These are phyloP conservation scores for Cladosporium sp. DNA, from an alignment of 2,329 filamentous ascomycete species.

Conservation along the genomic window DNA sequence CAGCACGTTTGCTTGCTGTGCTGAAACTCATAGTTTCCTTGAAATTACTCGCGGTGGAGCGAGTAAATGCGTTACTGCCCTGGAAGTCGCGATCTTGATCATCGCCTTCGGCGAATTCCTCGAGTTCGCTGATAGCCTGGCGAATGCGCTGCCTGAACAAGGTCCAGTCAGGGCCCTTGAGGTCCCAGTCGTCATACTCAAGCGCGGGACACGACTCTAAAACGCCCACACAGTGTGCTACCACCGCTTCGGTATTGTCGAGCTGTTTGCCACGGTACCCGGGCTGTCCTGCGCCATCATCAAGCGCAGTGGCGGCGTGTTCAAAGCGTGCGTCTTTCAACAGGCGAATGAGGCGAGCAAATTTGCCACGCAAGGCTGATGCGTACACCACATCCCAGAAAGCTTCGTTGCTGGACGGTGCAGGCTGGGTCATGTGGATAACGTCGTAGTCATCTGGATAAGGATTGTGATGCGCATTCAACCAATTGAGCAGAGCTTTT, in stretches of 20 bases:
- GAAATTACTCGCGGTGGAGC: slow-evolving; percentile 28
- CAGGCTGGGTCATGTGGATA: slow-evolving; percentile 65
- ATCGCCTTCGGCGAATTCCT: slow-evolving; percentile 76
- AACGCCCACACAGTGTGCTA: slow-evolving; percentile 66
- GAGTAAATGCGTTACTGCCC: slow-evolving; percentile 28
- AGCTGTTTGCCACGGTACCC: slow-evolving; percentile 75
- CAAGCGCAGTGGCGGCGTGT: slow-evolving; percentile 63
- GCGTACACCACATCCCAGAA: slow-evolving; percentile 87
- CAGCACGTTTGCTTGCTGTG: slow-evolving; percentile 70
- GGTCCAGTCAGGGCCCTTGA: slow-evolving; percentile 77
- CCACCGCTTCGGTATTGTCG: slow-evolving; percentile 73
- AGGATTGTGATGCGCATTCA: slow-evolving; percentile 72
- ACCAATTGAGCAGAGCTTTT: slow-evolving; percentile 79
- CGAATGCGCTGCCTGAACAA: slow-evolving; percentile 76
- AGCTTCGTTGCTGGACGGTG: slow-evolving; percentile 71
- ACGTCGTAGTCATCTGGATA: slow-evolving; percentile 67
- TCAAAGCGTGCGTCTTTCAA: slow-evolving; percentile 77
- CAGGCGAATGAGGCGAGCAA: slow-evolving; percentile 65
- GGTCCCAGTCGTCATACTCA: slow-evolving; percentile 72
- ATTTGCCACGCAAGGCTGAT: slow-evolving; percentile 72
- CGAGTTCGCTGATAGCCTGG: slow-evolving; percentile 68
- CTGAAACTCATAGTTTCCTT: slow-evolving; percentile 56
- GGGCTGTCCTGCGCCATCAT: slow-evolving; percentile 60
- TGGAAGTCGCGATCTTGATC: slow-evolving; percentile 46
- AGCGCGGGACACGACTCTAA: slow-evolving; percentile 73